Base-by-base conservation (phyloP, 345 rosid genomes). In the Euclidium syriacum region DNA sequence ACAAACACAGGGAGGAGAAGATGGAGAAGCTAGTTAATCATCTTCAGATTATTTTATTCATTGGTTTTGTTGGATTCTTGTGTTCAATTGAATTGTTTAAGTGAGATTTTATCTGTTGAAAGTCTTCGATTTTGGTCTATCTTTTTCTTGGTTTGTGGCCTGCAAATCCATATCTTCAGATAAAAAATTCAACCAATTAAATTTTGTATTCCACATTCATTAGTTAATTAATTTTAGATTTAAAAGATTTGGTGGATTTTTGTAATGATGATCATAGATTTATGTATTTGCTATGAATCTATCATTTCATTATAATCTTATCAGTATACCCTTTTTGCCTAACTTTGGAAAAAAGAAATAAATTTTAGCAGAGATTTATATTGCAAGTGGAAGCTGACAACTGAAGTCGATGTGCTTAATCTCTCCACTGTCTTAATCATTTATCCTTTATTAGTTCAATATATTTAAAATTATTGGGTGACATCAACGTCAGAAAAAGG, bases 361-460 rank as follows among this genome's bases (percentile, higher is more conserved):
- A 22, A 26, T 1, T n/a, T 16, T 26, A 20, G 39, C 14, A 26
- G 15, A 60, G 33, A 52, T 43, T 61, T 35, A 44, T 36, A 23
- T 38, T 54, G 27, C 35, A 70, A 70, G 74, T 62, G 74, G 74
- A 70, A 62, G 33, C 23, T 70, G 69, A 54, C 62, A 62, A 26
- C 23, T 70, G 69, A 54, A 53, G 63, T 62, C 48, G 3, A 50
- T 24, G 6, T 55, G 19, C 50, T 54, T 44, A 46, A 55, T 54
- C 64, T 55, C 42, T 52, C 40, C 69, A 70, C 9, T 36, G 35
- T 70, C 15, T 44, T 52, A 17, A 70, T 44, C 62, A 70, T 15
- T 38, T 43, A 51, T 61, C 67, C 56, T 34, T 69, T 33, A 44
- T 61, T 26, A 25, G 18, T 46, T 38, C 30, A 42, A 35, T 44